phyloP scores from a whole-genome alignment of 2,329 filamentous ascomycete genomes.

The Xylaria sp. region DNA sequence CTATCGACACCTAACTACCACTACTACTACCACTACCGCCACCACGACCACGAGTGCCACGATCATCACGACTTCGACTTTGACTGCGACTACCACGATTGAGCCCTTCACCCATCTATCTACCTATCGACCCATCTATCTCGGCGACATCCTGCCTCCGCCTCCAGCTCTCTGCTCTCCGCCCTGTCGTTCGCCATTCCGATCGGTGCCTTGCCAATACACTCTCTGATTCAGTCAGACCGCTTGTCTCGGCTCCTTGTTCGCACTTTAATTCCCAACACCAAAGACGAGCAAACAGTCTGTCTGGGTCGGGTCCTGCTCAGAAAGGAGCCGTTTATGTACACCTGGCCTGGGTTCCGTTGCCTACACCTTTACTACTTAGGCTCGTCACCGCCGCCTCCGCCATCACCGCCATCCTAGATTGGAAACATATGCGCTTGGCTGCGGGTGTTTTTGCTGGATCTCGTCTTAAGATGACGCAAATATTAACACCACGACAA shows the following conservation, averaged over 20 bases:
- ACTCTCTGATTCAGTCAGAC: neutral
- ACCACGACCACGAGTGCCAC: neutral
- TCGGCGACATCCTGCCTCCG: neutral
- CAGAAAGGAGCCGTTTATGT: constrained; percentile 20
- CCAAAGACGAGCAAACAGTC: neutral
- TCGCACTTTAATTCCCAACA: neutral
- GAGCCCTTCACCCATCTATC: neutral
- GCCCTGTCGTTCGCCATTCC: constrained; percentile 1
- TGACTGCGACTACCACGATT: neutral
- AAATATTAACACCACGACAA: constrained; percentile 49
- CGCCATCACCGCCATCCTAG: neutral
- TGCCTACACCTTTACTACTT: neutral
- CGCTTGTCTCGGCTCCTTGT: constrained; percentile 18
- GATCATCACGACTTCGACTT: neutral
- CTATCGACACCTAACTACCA: neutral
- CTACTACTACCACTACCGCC: neutral
- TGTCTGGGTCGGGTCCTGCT: neutral
- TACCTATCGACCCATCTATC: neutral
- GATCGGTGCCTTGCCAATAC: neutral
- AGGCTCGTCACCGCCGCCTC: neutral
- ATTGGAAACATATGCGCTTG: constrained; percentile 3
- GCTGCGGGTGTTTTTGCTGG: constrained; percentile 6
- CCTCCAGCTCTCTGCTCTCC: neutral
- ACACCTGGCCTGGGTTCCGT: neutral
- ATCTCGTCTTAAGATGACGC: constrained; percentile 44